Percentiles rank a stretch among this genome's conserved stretches.
These are phyloP conservation scores for Lyophyllum atratum DNA, from an alignment of 768 basidiomycete species.

Conservation along the genomic window DNA sequence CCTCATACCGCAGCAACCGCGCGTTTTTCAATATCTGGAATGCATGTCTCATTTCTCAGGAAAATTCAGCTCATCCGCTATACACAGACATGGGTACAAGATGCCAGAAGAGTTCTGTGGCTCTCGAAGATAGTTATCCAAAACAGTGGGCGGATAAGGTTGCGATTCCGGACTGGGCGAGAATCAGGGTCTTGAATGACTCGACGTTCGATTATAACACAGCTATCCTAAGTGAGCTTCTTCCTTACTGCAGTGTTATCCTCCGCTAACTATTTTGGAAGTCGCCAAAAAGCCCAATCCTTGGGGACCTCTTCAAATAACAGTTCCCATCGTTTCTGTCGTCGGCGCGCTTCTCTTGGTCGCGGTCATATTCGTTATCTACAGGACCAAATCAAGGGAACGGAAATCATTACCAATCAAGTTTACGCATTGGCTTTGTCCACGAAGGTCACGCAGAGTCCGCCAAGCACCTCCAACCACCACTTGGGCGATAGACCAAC, in stretches of 20 bases:
- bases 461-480: not conserved
- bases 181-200: not conserved
- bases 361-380: not conserved
- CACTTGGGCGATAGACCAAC: conserved; percentile 20
- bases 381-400: conserved; percentile 1
- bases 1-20: not conserved
- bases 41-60: conserved; percentile 4
- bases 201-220: conserved; percentile 1
- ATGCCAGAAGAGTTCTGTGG: conserved; percentile 12
- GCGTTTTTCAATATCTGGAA: conserved; percentile 1
- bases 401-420: not conserved
- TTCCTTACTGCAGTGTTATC: not conserved
- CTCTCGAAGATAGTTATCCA: conserved; percentile 12
- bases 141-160: not conserved
- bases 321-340: conserved; percentile 10
- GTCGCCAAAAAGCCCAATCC: not conserved
- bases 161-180: conserved; percentile 10
- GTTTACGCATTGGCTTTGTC: not conserved
- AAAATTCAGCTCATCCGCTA: conserved; percentile 1
- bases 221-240: conserved; percentile 10
- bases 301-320: conserved; percentile 1
- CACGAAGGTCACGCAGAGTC: conserved; percentile 9
- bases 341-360: not conserved
- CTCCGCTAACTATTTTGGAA: not conserved
- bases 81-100: conserved; percentile 9